These are phyloP conservation scores for Metarhizium album DNA, from an alignment of 2,329 filamentous ascomycete genomes.

Conservation along the genomic window DNA sequence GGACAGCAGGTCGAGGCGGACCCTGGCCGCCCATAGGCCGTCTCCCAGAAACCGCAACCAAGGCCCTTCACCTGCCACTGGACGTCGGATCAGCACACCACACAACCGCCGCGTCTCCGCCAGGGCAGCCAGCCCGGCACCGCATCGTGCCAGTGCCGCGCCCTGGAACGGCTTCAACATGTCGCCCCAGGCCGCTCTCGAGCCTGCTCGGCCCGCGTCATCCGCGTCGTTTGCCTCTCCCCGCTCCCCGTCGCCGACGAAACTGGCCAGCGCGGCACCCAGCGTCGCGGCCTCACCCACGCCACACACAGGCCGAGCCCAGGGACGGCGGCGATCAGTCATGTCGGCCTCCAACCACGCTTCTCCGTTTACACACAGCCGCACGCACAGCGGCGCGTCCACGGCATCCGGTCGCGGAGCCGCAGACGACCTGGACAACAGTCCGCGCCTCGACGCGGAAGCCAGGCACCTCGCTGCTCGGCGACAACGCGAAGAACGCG, in stretches of 20 bases:
- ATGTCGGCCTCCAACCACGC: slow-evolving; percentile 8
- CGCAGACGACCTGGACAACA: slow-evolving; percentile 18
- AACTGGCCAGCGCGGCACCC: slow-evolving; percentile 26
- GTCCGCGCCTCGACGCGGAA: slow-evolving; percentile 49
- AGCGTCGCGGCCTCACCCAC: slow-evolving; percentile 15
- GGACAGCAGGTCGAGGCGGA: slow-evolving; percentile 14
- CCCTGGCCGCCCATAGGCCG: slow-evolving; percentile 12
- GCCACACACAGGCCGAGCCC: slow-evolving; percentile 10
- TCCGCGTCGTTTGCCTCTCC: slow-evolving; percentile 22
- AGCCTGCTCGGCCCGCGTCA: slow-evolving; percentile 15
- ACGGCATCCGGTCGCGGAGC: slow-evolving; percentile 23
- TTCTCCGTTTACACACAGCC: slow-evolving; percentile 24
- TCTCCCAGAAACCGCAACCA: slow-evolving; percentile 22
- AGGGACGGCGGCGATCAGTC: slow-evolving; percentile 9
- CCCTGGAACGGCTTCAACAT: slow-evolving; percentile 23
- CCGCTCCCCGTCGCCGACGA: slow-evolving; percentile 28
- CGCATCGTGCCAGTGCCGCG: slow-evolving; percentile 1
- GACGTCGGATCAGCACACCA: slow-evolving; percentile 33
- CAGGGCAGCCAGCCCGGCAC: slow-evolving; percentile 13
- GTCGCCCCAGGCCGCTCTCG: slow-evolving; percentile 5
- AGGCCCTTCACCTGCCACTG: slow-evolving; percentile 21
- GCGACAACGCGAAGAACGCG: slow-evolving; percentile 60
- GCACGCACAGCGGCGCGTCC: slow-evolving; percentile 34
- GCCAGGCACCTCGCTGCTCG: slow-evolving; percentile 64
- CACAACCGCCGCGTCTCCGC: slow-evolving; percentile 19